These are phyloP conservation scores for Aspergillus ostianus DNA, from an alignment of 495 filamentous ascomycete genomes.

Conservation along the genomic window DNA sequence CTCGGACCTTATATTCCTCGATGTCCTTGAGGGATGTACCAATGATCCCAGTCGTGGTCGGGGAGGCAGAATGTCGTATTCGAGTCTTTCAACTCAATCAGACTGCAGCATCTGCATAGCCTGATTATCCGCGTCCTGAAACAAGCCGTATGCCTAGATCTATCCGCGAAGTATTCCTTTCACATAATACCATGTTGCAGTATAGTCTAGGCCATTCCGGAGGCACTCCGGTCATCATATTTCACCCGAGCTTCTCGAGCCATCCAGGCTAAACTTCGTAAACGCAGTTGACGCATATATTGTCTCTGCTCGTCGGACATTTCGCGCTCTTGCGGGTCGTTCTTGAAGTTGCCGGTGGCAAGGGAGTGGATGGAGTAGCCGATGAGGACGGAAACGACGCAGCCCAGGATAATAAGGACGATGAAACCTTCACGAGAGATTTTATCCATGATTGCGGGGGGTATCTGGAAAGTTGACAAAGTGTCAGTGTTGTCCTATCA, in stretches of 20 bases:
- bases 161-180: background rate
- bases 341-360: slow-evolving; percentile 19
- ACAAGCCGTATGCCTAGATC: background rate
- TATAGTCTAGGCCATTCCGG: background rate
- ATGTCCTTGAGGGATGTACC: no score
- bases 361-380: slow-evolving; percentile 25
- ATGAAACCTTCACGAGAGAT: slow-evolving; percentile 13
- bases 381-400: slow-evolving; percentile 22
- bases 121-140: background rate
- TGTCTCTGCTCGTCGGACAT: slow-evolving; percentile 20
- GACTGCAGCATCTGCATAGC: background rate
- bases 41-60: background rate
- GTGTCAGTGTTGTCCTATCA: background rate
- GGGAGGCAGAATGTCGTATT: background rate
- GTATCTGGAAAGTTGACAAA: background rate
- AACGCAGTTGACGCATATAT: slow-evolving; percentile 27
- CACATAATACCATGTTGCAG: background rate
- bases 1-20: no score
- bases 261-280: slow-evolving; percentile 17
- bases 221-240: background rate
- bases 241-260: slow-evolving; percentile 11
- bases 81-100: background rate
- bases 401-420: slow-evolving; percentile 25
- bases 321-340: slow-evolving; percentile 6
- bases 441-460: background rate